Evolutionary conservation across 352 stramenopile species (phyloP).

Genomic region (Phytopythium delawarense): DNA sequence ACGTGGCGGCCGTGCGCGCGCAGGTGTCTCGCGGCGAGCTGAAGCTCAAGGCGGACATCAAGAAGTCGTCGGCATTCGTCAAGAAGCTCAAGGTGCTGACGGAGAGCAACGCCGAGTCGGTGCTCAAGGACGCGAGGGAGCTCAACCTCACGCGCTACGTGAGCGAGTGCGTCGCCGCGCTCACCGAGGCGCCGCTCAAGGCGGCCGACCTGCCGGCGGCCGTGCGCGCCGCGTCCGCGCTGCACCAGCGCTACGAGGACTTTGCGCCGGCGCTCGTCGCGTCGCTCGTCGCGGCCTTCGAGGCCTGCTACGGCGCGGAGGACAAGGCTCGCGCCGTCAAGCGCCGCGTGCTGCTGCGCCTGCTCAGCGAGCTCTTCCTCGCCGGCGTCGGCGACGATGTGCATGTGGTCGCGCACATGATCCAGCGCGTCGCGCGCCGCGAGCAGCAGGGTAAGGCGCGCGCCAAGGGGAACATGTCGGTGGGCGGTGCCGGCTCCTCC

Average conservation of each 20-base stretch:
- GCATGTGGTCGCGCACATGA: constrained; percentile 67
- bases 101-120: constrained; percentile 60
- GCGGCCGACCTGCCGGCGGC: constrained; percentile 81
- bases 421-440: constrained; percentile 68
- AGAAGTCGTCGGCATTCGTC: constrained; percentile 97
- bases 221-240: constrained; percentile 78
- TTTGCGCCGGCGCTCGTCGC: constrained; percentile 68
- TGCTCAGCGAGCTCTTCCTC: constrained; percentile 84
- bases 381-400: constrained; percentile 76
- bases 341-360: constrained; percentile 62
- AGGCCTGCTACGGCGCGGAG: constrained; percentile 50
- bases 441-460: constrained; percentile 27
- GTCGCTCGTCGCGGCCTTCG: constrained; percentile 53
- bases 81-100: constrained; percentile 92
- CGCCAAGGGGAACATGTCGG: constrained; percentile 39
- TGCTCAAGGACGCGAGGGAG: constrained; percentile 85
- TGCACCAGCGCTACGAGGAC: constrained; percentile 92
- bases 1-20: constrained; percentile 53
- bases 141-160: constrained; percentile 95
- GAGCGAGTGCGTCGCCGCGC: constrained; percentile 90
- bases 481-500: constrained; percentile 6
- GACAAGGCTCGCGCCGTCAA: constrained; percentile 78
- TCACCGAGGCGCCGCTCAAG: constrained; percentile 88
- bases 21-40: constrained; percentile 84
- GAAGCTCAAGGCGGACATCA: constrained; percentile 97